Evolutionary conservation across 2,329 filamentous ascomycete genomes (phyloP).

Genomic region (Coleophoma eucalyptorum): DNA sequence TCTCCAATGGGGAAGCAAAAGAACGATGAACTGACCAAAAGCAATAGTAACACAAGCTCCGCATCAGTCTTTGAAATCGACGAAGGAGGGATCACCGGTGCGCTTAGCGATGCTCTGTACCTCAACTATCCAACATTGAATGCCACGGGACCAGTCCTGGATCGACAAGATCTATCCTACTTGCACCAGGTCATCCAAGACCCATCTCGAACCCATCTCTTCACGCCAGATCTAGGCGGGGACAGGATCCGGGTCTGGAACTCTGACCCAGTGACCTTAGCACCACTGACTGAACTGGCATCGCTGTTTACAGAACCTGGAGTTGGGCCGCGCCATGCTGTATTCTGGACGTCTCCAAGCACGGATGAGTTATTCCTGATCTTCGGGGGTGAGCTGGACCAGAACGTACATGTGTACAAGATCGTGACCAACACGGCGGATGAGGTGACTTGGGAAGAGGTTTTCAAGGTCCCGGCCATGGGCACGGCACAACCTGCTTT

Average conservation of each 20-base stretch:
- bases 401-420: conserved; percentile 30
- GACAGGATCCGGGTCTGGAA: conserved; percentile 42
- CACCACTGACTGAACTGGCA: conserved; percentile 30
- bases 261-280: conserved; percentile 32
- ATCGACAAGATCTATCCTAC: conserved; percentile 38
- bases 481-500: conserved; percentile 2
- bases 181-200: conserved; percentile 46
- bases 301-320: conserved; percentile 29
- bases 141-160: conserved; percentile 1
- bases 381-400: conserved; percentile 40
- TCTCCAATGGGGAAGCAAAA: not conserved
- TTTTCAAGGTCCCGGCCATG: conserved; percentile 8
- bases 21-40: not conserved
- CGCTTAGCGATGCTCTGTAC: conserved; percentile 3
- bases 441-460: conserved; percentile 1
- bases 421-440: not conserved
- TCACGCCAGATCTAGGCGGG: conserved; percentile 45
- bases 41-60: conserved; percentile 6
- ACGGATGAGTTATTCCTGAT: conserved; percentile 27
- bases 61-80: not conserved
- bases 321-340: conserved; percentile 44
- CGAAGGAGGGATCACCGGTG: not conserved
- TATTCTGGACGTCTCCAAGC: conserved; percentile 30
- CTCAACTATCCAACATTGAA: conserved; percentile 4
- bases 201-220: conserved; percentile 40